Percentiles rank a stretch among this genome's conserved stretches.
phyloP scores from a whole-genome alignment of 768 basidiomycete genomes.

The Auricularia sp. region DNA sequence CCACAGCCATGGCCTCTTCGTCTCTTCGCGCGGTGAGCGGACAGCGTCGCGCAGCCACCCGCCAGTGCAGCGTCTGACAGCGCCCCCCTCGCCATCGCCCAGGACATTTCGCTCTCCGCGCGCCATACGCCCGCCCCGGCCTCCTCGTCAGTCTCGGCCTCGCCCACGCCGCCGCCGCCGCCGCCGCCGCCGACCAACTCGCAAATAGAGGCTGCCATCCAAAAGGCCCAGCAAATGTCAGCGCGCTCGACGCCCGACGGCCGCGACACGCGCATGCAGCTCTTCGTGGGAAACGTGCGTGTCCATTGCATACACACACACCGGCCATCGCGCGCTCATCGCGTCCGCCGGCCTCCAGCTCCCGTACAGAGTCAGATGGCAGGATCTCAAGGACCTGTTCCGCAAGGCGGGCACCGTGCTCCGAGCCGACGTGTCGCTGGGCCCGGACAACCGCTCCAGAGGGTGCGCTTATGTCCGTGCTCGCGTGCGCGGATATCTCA shows the following conservation, averaged over 20 bases:
- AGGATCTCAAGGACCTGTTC: constrained; percentile 97
- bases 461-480: constrained; percentile 31
- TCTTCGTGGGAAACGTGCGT: constrained; percentile 92
- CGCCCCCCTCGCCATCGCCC: neutral
- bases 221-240: constrained; percentile 49
- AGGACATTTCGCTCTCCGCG: neutral
- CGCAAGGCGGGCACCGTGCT: constrained; percentile 87
- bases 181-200: constrained; percentile 41
- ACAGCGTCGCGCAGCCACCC: neutral
- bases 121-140: neutral
- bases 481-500: neutral
- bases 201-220: constrained; percentile 88
- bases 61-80: neutral
- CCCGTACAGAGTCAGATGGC: constrained; percentile 96
- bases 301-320: constrained; percentile 3
- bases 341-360: constrained; percentile 38
- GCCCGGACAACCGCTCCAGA: constrained; percentile 83
- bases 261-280: constrained; percentile 84
- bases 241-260: constrained; percentile 43
- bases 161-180: constrained; percentile 1
- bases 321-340: constrained; percentile 2
- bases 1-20: neutral
- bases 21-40: neutral
- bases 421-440: constrained; percentile 59
- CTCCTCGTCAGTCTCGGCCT: neutral